phyloP scores from a whole-genome alignment of 129 eudicot genomes.

The Flaveria linearis region DNA sequence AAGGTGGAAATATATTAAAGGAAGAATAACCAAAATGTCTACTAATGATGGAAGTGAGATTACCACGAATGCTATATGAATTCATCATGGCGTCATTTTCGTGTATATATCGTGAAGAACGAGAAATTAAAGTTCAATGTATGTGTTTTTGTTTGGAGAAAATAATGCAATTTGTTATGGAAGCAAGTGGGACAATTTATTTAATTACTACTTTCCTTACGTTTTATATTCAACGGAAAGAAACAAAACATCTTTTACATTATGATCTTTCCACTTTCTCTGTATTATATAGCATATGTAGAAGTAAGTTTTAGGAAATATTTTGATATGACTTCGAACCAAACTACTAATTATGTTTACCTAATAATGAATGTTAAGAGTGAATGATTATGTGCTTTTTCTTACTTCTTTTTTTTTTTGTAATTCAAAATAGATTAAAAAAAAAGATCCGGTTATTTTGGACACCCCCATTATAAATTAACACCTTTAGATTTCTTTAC shows the following conservation, averaged over 20 bases:
- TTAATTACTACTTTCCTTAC: not conserved
- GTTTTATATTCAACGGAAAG: not conserved
- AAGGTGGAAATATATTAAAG: constrained; percentile 16
- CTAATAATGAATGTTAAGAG: no score
- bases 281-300: not conserved
- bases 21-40: not conserved
- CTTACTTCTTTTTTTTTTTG: no score
- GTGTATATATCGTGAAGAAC: constrained; percentile 8
- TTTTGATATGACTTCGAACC: no score
- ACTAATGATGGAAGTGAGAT: not conserved
- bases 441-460: no score
- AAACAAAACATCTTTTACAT: not conserved
- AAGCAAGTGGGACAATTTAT: constrained; percentile 6
- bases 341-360: no score
- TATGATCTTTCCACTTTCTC: no score
- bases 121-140: not conserved
- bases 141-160: not conserved
- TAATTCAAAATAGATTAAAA: no score
- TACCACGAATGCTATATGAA: no score
- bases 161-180: not conserved
- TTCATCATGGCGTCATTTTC: not conserved
- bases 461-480: no score
- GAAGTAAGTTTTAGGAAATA: not conserved
- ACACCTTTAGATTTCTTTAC: no score
- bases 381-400: no score